Conservation (phyloP, 176 grass and related monocot species). For the Canna indica region DNA sequence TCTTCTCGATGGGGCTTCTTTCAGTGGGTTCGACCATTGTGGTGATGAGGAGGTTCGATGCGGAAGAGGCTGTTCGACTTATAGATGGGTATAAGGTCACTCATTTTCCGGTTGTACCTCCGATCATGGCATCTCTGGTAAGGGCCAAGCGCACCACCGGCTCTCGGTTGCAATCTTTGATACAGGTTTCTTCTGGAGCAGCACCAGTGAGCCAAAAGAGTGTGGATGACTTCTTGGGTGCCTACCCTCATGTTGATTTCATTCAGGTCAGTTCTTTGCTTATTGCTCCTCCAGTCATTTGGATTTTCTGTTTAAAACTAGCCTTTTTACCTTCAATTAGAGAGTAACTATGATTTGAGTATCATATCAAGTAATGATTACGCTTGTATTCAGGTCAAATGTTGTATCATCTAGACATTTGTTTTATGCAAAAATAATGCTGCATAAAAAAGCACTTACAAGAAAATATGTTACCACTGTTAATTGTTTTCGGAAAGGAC, state of each 20-base stretch:
- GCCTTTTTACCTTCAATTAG: background rate
- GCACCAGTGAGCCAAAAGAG: slow-evolving; percentile 32
- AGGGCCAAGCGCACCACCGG: slow-evolving; percentile 18
- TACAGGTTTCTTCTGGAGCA: slow-evolving; percentile 62
- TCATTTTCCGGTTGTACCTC: slow-evolving; percentile 59
- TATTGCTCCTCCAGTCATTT: background rate
- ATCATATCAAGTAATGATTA: too few relatives aligned
- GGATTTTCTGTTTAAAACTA: background rate
- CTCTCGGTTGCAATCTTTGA: slow-evolving; percentile 28
- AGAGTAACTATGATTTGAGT: too few relatives aligned
- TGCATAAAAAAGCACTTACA: too few relatives aligned
- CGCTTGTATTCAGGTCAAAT: too few relatives aligned
- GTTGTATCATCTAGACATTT: too few relatives aligned
- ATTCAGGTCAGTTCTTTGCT: slow-evolving; percentile 38
- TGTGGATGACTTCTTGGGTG: slow-evolving; percentile 40
- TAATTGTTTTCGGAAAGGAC: too few relatives aligned
- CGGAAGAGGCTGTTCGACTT: slow-evolving; percentile 27
- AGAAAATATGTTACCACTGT: too few relatives aligned
- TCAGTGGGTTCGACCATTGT: slow-evolving; percentile 64
- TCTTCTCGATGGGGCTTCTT: slow-evolving; percentile 70
- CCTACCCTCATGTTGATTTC: slow-evolving; percentile 70
- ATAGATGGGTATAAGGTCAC: slow-evolving; percentile 45
- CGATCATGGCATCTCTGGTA: slow-evolving; percentile 43
- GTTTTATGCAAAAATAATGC: too few relatives aligned
- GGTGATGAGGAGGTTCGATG: slow-evolving; percentile 61